Base-by-base conservation (phyloP, 352 stramenopile species). In the Phytophthora aleatoria region DNA sequence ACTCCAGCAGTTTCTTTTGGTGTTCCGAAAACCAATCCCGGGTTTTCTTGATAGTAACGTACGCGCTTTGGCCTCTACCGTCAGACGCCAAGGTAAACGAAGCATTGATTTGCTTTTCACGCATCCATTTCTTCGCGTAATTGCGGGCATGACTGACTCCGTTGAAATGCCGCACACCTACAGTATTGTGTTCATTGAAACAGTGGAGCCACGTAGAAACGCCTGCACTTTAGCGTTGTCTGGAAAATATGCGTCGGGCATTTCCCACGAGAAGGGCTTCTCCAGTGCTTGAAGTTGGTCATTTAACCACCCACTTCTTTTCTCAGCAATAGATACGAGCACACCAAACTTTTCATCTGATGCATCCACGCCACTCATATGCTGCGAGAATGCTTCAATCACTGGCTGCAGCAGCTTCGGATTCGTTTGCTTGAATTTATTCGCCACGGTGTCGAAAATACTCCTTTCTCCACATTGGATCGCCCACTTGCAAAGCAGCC, bases 261-360 rank as follows among this genome's bases (percentile, higher is more conserved):
- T 66, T 43, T 63, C 38, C 65, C 65, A 69, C 27, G 59, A 49
- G 41, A 60, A 60, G 3, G 58, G 50, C 35, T 59, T 50, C 1
- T 48, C 26, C 16, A 30, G 9, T 10, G 10, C 7, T 24, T 24
- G 13, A 8, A 56, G 24, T 24, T 64, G 28, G 8, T 26, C 26
- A 7, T 59, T 61, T 30, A 63, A 10, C 63, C 45, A 71, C 12
- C 60, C 10, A 2, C 54, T 28, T 9, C 51, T 12, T 12, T 31
- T 20, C n/a, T 45, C 30, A 30, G 36, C 50, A 39, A 70, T 65
- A 3, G 39, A 50, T 1, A 41, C 35, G 3, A 55, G 26, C 8
- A 50, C 41, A 20, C 0, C 9, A 49, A 44, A 62, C 7, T 8
- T 31, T 0, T 66, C 43, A 44, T 54, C 36, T 27, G 27, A 20